These are phyloP conservation scores for Tuber aestivum DNA, from an alignment of 495 filamentous ascomycete species.

Conservation along the genomic window DNA sequence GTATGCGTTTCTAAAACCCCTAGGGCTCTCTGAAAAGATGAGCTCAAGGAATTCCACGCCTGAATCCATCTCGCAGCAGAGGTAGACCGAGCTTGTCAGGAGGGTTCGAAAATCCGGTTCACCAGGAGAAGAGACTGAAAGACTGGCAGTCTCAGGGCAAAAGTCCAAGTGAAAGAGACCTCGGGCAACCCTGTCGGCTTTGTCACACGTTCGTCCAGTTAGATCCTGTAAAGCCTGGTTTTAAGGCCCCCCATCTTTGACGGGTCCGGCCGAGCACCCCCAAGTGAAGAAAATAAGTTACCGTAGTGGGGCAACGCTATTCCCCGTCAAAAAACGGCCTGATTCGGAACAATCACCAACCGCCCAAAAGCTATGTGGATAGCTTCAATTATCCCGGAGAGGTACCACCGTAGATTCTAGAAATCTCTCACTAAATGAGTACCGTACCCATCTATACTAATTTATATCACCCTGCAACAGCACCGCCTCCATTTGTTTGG, in stretches of 20 bases:
- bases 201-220: neutral
- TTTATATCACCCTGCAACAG: too few relatives aligned
- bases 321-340: too few relatives aligned
- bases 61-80: neutral
- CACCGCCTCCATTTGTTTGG: too few relatives aligned
- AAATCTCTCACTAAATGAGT: too few relatives aligned
- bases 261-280: neutral
- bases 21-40: neutral
- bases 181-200: neutral
- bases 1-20: neutral
- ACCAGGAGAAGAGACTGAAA: neutral
- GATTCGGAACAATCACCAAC: too few relatives aligned
- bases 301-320: too few relatives aligned
- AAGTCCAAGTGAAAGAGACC: neutral
- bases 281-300: too few relatives aligned
- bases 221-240: neutral
- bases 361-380: too few relatives aligned
- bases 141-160: neutral
- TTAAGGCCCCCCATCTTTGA: neutral
- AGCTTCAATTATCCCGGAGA: neutral
- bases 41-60: constrained; percentile 15
- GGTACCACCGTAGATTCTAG: neutral
- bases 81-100: neutral
- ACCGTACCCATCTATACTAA: too few relatives aligned
- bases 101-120: neutral